A percentile compares a stretch with the other conserved stretches of the same genome.
These are phyloP conservation scores for Yamadazyma mexicana DNA, from an alignment of 1,139 yeast species.

Conservation along the genomic window DNA sequence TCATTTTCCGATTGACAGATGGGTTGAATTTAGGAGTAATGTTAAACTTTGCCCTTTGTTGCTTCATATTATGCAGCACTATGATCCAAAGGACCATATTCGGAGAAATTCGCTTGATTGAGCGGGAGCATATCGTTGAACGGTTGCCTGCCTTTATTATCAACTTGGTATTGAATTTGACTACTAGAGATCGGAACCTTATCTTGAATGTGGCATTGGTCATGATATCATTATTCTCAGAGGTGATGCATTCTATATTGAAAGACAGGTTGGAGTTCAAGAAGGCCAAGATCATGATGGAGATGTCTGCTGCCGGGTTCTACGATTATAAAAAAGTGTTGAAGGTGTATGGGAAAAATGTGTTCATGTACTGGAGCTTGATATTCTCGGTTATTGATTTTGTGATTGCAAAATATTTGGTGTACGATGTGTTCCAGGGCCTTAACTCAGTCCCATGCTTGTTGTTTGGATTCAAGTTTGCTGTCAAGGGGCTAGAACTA, in stretches of 20 bases:
- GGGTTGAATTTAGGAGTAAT: constrained; percentile 35
- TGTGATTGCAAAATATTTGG: constrained; percentile 53
- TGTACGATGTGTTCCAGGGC: constrained; percentile 57
- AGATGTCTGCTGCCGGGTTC: constrained; percentile 29
- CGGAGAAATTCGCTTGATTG: constrained; percentile 75
- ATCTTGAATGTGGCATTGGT: constrained; percentile 46
- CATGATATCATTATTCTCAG: constrained; percentile 51
- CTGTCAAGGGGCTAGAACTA: constrained; percentile 60
- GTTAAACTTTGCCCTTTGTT: constrained; percentile 29
- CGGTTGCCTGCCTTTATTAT: constrained; percentile 57
- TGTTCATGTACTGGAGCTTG: constrained; percentile 33
- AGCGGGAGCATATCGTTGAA: constrained; percentile 75
- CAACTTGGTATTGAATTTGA: constrained; percentile 63
- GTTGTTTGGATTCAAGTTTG: constrained; percentile 76
- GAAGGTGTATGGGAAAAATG: constrained; percentile 17
- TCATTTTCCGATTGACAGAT: constrained; percentile 34
- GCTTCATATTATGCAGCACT: constrained; percentile 43
- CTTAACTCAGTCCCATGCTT: constrained; percentile 52
- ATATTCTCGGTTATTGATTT: constrained; percentile 51
- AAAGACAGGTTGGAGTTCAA: constrained; percentile 61
- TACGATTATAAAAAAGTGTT: constrained; percentile 31
- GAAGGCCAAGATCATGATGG: constrained; percentile 35
- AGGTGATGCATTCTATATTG: constrained; percentile 75
- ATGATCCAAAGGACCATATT: constrained; percentile 54
- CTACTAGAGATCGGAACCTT: constrained; percentile 50